Conservation (phyloP, 768 basidiomycete genomes). For the Fomitopsis pulvina region DNA sequence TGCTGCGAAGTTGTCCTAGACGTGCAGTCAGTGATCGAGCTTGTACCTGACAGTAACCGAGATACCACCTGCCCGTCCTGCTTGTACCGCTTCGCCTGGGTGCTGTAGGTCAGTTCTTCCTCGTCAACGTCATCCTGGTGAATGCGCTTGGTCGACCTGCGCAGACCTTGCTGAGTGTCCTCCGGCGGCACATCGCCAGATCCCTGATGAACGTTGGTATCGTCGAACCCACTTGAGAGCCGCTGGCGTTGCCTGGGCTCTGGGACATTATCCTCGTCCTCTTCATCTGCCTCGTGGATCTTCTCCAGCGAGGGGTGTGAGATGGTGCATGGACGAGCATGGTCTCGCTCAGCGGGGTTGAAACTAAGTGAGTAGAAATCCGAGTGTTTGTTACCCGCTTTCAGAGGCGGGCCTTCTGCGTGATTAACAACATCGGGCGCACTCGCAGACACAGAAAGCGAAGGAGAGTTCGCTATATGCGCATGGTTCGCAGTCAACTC, state of each 20-base stretch:
- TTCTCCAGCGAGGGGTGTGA: conserved; percentile 17
- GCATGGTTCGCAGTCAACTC: conserved; percentile 15
- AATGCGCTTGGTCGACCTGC: conserved; percentile 6
- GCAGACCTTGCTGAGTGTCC: neutral
- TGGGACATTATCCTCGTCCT: conserved; percentile 1
- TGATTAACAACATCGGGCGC: neutral
- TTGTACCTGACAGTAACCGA: conserved; percentile 10
- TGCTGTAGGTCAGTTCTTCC: conserved; percentile 13
- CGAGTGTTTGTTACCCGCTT: neutral
- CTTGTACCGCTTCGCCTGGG: conserved; percentile 16
- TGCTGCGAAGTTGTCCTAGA: conserved; percentile 2
- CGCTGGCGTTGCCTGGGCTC: neutral
- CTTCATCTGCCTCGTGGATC: conserved; percentile 14
- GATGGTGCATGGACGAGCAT: conserved; percentile 2
- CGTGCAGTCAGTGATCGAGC: neutral
- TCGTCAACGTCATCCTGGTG: conserved; percentile 4
- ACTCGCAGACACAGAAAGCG: neutral
- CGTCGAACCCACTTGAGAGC: neutral
- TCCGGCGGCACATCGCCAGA: neutral
- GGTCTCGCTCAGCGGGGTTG: neutral
- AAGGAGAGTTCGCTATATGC: conserved; percentile 17
- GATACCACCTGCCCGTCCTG: neutral
- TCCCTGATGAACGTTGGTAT: neutral
- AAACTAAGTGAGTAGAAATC: conserved; percentile 1
- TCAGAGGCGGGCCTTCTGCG: neutral